phyloP scores from a whole-genome alignment of 768 basidiomycete genomes.

The Chlorophyllum brunneum region DNA sequence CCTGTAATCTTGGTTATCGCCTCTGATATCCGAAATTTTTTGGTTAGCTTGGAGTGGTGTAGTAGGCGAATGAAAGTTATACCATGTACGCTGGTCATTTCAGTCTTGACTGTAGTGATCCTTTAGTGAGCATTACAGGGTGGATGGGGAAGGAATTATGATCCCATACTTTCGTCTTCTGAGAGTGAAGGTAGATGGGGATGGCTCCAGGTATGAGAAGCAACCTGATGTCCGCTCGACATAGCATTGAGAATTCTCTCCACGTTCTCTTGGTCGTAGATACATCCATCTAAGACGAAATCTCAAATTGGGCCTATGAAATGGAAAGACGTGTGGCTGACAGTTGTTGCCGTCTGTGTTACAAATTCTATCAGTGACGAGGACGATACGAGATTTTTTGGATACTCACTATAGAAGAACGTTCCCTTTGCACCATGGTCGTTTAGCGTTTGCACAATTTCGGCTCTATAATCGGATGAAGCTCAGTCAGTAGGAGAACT shows the following conservation, averaged over 20 bases:
- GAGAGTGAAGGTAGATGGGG: constrained; percentile 26
- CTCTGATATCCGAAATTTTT: constrained; percentile 8
- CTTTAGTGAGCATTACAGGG: background rate
- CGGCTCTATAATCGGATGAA: constrained; percentile 13
- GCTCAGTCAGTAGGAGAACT: background rate
- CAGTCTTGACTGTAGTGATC: constrained; percentile 13
- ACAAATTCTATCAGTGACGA: background rate
- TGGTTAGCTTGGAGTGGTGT: too few relatives aligned
- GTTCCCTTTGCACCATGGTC: constrained; percentile 25
- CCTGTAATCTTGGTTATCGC: constrained; percentile 25
- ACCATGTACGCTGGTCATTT: constrained; percentile 21
- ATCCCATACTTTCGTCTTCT: constrained; percentile 22
- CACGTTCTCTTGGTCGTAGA: constrained; percentile 25
- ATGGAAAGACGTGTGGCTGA: constrained; percentile 10
- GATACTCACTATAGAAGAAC: constrained; percentile 27
- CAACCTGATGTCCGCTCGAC: constrained; percentile 29
- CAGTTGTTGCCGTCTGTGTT: constrained; percentile 26
- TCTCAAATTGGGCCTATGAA: background rate
- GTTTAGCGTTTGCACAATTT: constrained; percentile 19
- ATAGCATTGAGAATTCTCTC: constrained; percentile 26
- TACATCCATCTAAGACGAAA: constrained; percentile 23
- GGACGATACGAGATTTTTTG: background rate
- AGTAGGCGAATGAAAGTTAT: background rate
- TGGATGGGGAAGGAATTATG: background rate
- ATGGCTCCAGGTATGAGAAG: constrained; percentile 33